Percentiles rank a stretch among this genome's conserved stretches.
phyloP scores from a whole-genome alignment of 2,329 filamentous ascomycete species.

The Chlorencoelia australis region DNA sequence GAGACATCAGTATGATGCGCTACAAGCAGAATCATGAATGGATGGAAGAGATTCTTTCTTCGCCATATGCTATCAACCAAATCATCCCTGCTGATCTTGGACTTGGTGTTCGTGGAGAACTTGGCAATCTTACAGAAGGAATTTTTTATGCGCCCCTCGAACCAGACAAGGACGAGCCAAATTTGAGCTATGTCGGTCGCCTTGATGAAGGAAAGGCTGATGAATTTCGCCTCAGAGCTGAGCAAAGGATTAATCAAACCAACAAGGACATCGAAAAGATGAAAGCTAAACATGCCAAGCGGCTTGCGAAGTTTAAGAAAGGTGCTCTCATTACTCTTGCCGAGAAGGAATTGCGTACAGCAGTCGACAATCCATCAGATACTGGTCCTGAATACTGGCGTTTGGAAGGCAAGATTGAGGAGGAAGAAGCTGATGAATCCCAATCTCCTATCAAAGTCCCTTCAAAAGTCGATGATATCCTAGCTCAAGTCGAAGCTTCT shows the following conservation, averaged over 20 bases:
- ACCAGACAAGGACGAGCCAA: conserved; percentile 20
- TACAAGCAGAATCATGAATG: conserved; percentile 96
- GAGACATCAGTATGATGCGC: conserved; percentile 76
- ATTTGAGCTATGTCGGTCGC: conserved; percentile 42
- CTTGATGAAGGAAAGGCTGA: conserved; percentile 69
- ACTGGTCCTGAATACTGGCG: conserved; percentile 52
- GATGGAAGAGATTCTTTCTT: conserved; percentile 96
- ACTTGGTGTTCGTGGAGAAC: conserved; percentile 72
- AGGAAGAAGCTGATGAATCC: conserved; percentile 35
- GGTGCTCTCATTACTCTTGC: conserved; percentile 61
- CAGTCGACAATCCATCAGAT: conserved; percentile 45
- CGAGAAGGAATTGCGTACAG: conserved; percentile 64
- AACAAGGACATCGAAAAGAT: conserved; percentile 76
- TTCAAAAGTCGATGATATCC: conserved; percentile 57
- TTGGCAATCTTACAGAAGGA: conserved; percentile 71
- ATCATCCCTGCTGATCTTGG: conserved; percentile 83
- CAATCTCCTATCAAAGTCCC: conserved; percentile 25
- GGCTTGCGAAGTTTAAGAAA: conserved; percentile 64
- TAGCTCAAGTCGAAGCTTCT: conserved; percentile 61
- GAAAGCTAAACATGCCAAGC: conserved; percentile 66
- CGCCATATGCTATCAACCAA: conserved; percentile 74
- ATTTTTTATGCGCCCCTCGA: conserved; percentile 63
- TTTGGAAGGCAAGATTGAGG: conserved; percentile 47
- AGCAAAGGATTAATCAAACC: conserved; percentile 60
- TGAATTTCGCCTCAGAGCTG: conserved; percentile 72